Percentiles rank a stretch among this genome's conserved stretches.
These are phyloP conservation scores for Fusarium multiceps DNA, from an alignment of 2,329 filamentous ascomycete species.

Conservation along the genomic window DNA sequence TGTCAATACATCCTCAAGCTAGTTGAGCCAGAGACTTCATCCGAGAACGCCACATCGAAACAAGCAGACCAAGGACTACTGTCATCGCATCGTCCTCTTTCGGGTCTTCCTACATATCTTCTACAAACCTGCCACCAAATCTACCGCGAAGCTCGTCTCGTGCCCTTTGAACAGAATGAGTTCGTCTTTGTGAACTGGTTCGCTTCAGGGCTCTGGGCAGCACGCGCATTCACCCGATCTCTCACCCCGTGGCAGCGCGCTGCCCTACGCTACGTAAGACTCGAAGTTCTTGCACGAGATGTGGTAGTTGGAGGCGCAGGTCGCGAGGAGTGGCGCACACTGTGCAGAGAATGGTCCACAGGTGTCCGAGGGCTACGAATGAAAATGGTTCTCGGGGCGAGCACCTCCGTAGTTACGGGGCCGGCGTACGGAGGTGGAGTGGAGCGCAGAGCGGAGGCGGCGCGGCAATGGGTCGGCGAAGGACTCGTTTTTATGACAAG, in stretches of 20 bases:
- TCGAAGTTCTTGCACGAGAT: slow-evolving; percentile 57
- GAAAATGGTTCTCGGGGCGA: slow-evolving; percentile 50
- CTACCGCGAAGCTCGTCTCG: slow-evolving; percentile 54
- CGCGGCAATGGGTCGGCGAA: slow-evolving; percentile 39
- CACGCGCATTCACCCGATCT: slow-evolving; percentile 50
- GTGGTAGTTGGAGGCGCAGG: slow-evolving; percentile 46
- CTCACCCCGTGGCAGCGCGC: slow-evolving; percentile 57
- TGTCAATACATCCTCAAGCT: slow-evolving; percentile 49
- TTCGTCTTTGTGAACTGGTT: slow-evolving; percentile 62
- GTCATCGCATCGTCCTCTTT: slow-evolving; percentile 52
- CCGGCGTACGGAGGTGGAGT: slow-evolving; percentile 32
- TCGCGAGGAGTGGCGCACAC: slow-evolving; percentile 50
- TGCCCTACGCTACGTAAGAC: slow-evolving; percentile 53
- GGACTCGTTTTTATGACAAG: slow-evolving; percentile 48
- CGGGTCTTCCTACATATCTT: slow-evolving; percentile 55
- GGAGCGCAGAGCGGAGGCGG: slow-evolving; percentile 29
- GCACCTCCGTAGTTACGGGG: slow-evolving; percentile 39
- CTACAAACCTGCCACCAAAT: slow-evolving; percentile 54
- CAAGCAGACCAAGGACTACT: slow-evolving; percentile 35
- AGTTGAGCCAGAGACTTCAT: slow-evolving; percentile 6
- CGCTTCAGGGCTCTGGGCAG: slow-evolving; percentile 57
- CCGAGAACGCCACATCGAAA: neutral
- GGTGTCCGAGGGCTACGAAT: slow-evolving; percentile 56
- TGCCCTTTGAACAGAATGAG: slow-evolving; percentile 58
- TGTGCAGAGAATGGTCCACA: slow-evolving; percentile 52